A percentile compares a stretch with the other conserved stretches of the same genome.
Conservation (phyloP, 148 eudicot species). For the Silene conica region DNA sequence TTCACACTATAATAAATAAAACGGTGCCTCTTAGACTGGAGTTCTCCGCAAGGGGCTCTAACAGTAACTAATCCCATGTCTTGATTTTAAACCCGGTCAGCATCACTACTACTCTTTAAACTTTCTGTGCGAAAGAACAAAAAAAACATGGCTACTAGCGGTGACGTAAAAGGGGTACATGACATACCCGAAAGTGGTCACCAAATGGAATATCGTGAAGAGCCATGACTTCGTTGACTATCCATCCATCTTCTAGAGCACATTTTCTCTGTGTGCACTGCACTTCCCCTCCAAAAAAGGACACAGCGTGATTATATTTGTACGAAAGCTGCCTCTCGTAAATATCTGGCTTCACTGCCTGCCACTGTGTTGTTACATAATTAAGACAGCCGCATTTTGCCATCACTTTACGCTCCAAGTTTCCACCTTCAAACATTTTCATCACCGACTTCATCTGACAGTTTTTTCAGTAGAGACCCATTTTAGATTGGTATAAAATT, state of each 20-base stretch:
- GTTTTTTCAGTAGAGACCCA: background rate
- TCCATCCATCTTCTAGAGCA: conserved; percentile 48
- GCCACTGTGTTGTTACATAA: conserved; percentile 64
- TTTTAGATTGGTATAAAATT: background rate
- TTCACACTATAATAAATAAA: no score
- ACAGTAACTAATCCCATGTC: no score
- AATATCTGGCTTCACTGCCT: conserved; percentile 38
- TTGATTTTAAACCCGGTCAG: no score
- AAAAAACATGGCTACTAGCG: background rate
- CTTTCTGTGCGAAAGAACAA: no score
- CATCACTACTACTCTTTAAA: no score
- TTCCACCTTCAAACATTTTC: conserved; percentile 75
- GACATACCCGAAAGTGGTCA: conserved; percentile 70
- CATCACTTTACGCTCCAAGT: conserved; percentile 67
- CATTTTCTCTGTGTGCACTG: conserved; percentile 64
- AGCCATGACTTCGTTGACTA: conserved; percentile 59
- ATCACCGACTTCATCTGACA: conserved; percentile 55
- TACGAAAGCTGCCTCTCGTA: conserved; percentile 60
- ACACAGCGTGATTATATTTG: conserved; percentile 56
- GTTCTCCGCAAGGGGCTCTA: no score
- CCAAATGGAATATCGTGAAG: conserved; percentile 66
- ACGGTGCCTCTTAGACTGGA: no score
- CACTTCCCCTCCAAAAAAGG: conserved; percentile 78
- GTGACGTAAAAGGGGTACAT: background rate
- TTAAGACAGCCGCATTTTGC: conserved; percentile 58